Evolutionary conservation across 2,329 filamentous ascomycete species (phyloP), one percentile per base, ranked within the genome.

Genomic region (Aspergillus fructus): DNA sequence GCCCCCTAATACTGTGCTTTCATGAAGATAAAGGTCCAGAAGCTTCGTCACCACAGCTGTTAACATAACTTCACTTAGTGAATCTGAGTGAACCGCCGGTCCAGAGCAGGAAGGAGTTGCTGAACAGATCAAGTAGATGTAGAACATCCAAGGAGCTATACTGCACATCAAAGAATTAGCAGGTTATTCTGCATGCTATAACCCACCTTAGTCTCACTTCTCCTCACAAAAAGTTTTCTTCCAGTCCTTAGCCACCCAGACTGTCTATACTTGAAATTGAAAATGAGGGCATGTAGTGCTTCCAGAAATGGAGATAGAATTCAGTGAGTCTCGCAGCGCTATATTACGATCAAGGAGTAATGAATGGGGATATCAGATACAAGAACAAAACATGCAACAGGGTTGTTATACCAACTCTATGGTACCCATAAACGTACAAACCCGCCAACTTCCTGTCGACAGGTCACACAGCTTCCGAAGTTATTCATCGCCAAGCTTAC

Each of bases 401-500:
- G 23, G 12, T 30, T 23, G 37, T 17, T 23, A 34, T 43, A 12
- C 34, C 4, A 42, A 47, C n/a, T 7, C 68, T 66, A 79, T 34
- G 94, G 94, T 41, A 97, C 92, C 79, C 90, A 99, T 59, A 99
- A 86, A 65, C 91, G 85, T 64, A 91, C 93, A 74, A 96, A 97
- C 54, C 93, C 94, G 55, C 86, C 85, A 30, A 97, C 91, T 66
- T 94, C 89, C 56, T 91, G 85, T 50, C 94, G 84, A 73, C 94
- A 97, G 68, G 93, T 97, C 40, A 97, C 93, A 71, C 94, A 99
- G 70, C 91, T 96, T 62, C 93, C 91, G 72, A 96, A 97, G 72
- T 97, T 97, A 72, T 97, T 96, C 86, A 96, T 93, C 3, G 94
- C 94, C 61, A 97, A 81, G 43, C 91, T 93, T 37, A 97, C 90